Evolutionary conservation across 495 filamentous ascomycete genomes (phyloP), one percentile per base, ranked within the genome.

Genomic region (Evernia prunastri): DNA sequence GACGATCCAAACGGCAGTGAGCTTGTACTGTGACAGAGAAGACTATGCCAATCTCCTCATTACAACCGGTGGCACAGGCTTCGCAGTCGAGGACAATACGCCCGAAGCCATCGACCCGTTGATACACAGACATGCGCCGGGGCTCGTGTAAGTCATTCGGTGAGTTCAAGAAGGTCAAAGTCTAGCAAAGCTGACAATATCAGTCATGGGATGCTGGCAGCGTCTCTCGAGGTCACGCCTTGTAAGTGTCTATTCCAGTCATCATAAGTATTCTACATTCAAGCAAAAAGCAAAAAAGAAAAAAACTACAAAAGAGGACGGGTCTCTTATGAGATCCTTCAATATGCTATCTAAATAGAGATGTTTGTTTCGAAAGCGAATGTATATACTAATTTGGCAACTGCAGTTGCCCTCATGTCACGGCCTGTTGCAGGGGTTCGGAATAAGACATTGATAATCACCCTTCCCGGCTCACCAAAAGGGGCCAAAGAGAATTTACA

Each of bases 401-500:
- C 20, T 27, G 9, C 66, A 96, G 91, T 97, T 77, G 95, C 93
- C n/a, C 86, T 96, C 78, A 97, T 97, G 94, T 88, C 94, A 61
- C 84, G 94, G 61, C 92, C 94, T 18, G 89, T 96, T 59, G 95
- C 95, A 57, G 94, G 94, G 13, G 87, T 95, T 15, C 82, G 94
- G 37, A 86, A 92, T 66, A 86, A 86, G 66, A 86, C 91, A 9
- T 75, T 99, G 58, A 91, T 99, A 53, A 77, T 97, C 56, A 97
- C 94, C 0, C 80, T 99, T 45, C 94, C 94, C 0, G 94, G 94
- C 31, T 97, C 94, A 4, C 95, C 95, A 2, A 97, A 96, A 78
- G 94, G 92, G n/a, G 94, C 94, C 4, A 87, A 84, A 70, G 94
- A 99, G 76, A 99, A 97, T 71, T 83, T 99, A n/a, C 84, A 89